These are phyloP conservation scores for Penicillium sp. DNA, from an alignment of 2,329 filamentous ascomycete species.

Conservation along the genomic window DNA sequence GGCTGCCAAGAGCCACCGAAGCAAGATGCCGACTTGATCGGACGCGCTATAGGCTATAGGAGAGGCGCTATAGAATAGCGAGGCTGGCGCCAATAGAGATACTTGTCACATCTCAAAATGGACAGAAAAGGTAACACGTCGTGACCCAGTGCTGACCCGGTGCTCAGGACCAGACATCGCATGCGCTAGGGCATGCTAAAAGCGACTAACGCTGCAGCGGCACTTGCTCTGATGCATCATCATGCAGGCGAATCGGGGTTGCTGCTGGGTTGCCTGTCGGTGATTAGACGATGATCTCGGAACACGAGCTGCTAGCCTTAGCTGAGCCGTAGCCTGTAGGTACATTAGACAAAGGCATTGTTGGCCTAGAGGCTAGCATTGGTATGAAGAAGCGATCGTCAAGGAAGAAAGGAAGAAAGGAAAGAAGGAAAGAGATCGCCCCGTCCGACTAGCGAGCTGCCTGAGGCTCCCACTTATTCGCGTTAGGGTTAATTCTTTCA, in stretches of 20 bases:
- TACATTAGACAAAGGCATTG: background rate
- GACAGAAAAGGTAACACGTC: background rate
- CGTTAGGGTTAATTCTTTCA: background rate
- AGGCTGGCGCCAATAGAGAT: background rate
- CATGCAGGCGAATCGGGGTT: background rate
- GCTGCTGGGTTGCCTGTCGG: background rate
- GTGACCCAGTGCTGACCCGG: background rate
- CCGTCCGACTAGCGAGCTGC: too few species aligned
- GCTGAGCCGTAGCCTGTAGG: too few species aligned
- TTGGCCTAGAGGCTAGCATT: too few species aligned
- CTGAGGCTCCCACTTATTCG: too few species aligned
- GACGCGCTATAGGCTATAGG: background rate
- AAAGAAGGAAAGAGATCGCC: too few species aligned
- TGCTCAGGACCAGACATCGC: background rate
- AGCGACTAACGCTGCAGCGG: background rate
- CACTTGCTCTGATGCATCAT: background rate
- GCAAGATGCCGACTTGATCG: background rate
- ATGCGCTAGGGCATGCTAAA: background rate
- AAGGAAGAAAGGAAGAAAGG: too few species aligned
- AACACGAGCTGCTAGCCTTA: background rate
- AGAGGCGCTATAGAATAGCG: too few species aligned
- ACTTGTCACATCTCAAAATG: conserved; percentile 6
- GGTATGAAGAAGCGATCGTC: too few species aligned
- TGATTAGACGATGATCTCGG: background rate
- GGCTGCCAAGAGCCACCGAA: conserved; percentile 1